Base-by-base conservation (phyloP, 192 early-diverging fungal genomes). In the Rhizophagus clarus region DNA sequence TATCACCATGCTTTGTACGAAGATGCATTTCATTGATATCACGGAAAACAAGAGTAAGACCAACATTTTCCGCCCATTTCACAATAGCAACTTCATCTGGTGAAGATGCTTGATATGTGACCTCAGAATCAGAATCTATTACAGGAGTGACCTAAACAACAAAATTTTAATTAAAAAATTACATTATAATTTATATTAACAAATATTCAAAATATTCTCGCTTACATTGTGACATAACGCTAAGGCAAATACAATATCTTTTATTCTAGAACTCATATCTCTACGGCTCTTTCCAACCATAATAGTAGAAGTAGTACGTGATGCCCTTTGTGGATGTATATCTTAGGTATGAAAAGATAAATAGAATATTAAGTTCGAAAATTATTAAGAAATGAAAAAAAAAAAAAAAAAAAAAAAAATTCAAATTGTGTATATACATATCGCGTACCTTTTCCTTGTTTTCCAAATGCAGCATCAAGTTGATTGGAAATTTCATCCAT, bases 71-170 rank as follows among this genome's bases (percentile, higher is more conserved):
- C 15, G 96, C 95, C 95, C 95, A 98, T 82, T 92, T 88, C 6
- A 98, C 95, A 63, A 99, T 96, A 0, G 97, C 97, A 15, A 98
- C 91, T 82, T 99, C 97, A 83, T 99, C 97, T 28, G 97, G 97
- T 61, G 95, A 96, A 34, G 97, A 95, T 4, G 97, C 96, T 83
- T 99, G 96, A 82, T 97, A 97, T 29, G 93, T 86, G 73, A 96
- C 88, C 20, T 84, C 84, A 22, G 87, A 89, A 68, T 90, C 90
- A 15, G 85, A 83, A 34, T 88, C 89, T 7, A 87, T 81, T 26
- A 92, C 90, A 26, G 93, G 94, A 3, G 93, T 95, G 2, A 94
- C 90, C 90, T 90, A 42, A 70, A n/a, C 3, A 69, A 69, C 20
- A 69, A 34, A 69, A 8, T 8, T 10, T 15, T 69, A 69, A 40